phyloP scores from a whole-genome alignment of 768 basidiomycete genomes.

The Boletus barrowsii region DNA sequence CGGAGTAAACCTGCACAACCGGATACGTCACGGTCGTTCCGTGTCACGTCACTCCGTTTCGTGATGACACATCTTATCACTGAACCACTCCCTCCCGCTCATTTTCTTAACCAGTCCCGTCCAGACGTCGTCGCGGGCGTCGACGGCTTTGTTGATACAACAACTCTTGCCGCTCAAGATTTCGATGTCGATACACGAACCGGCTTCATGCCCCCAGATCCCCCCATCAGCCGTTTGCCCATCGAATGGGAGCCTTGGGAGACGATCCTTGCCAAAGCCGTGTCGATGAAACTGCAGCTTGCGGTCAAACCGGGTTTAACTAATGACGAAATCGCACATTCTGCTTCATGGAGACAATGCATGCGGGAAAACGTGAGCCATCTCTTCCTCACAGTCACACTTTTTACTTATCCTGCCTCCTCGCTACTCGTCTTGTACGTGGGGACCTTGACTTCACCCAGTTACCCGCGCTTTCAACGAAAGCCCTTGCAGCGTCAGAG shows the following conservation, averaged over 20 bases:
- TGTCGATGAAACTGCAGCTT: slow-evolving; percentile 49
- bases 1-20: neutral
- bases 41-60: too few species aligned
- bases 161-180: slow-evolving; percentile 76
- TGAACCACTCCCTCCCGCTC: slow-evolving; percentile 16
- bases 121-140: slow-evolving; percentile 26
- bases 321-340: slow-evolving; percentile 36
- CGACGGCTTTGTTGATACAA: slow-evolving; percentile 41
- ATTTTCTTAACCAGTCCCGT: slow-evolving; percentile 37
- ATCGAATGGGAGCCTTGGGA: slow-evolving; percentile 74
- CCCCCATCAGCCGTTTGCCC: slow-evolving; percentile 64
- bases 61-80: too few species aligned
- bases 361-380: slow-evolving; percentile 47
- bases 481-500: slow-evolving; percentile 47
- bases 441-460: slow-evolving; percentile 22
- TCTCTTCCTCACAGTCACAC: neutral
- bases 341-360: slow-evolving; percentile 50
- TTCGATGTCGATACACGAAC: slow-evolving; percentile 91
- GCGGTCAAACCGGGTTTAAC: slow-evolving; percentile 43
- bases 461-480: slow-evolving; percentile 53
- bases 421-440: neutral
- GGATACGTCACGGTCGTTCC: too few species aligned
- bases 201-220: slow-evolving; percentile 86
- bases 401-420: neutral
- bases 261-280: slow-evolving; percentile 48